A percentile compares a stretch with the other conserved stretches of the same genome.
These are phyloP conservation scores for Metschnikowia colocasiae DNA, from an alignment of 805 yeast genomes.

Conservation along the genomic window DNA sequence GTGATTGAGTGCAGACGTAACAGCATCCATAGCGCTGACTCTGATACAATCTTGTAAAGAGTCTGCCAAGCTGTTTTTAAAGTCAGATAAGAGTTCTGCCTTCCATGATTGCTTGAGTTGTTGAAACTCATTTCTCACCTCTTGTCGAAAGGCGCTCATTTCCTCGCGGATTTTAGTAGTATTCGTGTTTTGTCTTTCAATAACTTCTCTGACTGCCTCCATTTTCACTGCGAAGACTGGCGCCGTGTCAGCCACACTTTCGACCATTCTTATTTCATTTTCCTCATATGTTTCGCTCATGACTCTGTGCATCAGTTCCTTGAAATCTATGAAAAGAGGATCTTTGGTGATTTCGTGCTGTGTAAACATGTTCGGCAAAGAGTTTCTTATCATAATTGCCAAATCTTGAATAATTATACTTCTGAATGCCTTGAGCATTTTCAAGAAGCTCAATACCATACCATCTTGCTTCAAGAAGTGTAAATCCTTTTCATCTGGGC, in stretches of 20 bases:
- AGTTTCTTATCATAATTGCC: conserved; percentile 3
- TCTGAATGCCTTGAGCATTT: conserved; percentile 6
- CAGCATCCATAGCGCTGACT: neutral
- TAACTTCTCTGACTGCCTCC: neutral
- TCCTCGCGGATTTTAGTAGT: neutral
- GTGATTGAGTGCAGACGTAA: neutral
- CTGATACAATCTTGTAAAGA: neutral
- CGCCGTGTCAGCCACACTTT: neutral
- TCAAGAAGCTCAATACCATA: neutral
- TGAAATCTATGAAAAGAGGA: neutral
- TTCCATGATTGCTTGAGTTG: neutral
- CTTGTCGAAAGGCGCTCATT: neutral
- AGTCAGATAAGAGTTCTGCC: neutral
- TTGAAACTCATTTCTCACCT: no score
- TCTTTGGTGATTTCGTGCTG: neutral
- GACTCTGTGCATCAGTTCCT: neutral
- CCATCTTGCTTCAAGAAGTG: neutral
- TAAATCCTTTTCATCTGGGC: neutral
- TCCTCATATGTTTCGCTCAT: neutral
- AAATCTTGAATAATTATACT: conserved; percentile 8
- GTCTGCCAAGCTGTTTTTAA: neutral
- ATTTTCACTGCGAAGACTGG: neutral
- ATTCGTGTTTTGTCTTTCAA: neutral
- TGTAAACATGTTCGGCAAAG: neutral
- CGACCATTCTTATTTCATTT: neutral